Evolutionary conservation across 1,139 yeast species (phyloP).

Genomic region (Arxiozyma heterogenica): DNA sequence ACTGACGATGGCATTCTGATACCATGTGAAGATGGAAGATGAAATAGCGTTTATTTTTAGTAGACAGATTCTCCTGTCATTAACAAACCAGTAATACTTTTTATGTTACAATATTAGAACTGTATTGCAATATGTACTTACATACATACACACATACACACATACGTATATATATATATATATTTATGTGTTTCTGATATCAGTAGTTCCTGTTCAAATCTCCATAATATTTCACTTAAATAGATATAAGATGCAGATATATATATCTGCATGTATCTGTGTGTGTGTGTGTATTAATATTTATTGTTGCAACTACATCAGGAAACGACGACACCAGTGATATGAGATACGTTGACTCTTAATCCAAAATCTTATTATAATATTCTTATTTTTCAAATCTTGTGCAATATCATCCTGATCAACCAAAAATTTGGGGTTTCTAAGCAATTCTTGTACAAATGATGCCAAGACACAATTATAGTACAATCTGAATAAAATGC

Average conservation of each 20-base stretch:
- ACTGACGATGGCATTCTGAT: no score
- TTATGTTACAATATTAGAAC: no score
- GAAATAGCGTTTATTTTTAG: no score
- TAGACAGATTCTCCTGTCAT: no score
- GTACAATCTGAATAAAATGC: constrained; percentile 52
- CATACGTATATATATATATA: neutral
- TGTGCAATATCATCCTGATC: constrained; percentile 31
- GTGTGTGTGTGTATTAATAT: no score
- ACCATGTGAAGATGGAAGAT: no score
- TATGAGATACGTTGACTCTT: constrained; percentile 27
- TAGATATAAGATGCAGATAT: neutral
- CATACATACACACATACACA: neutral
- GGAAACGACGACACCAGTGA: constrained; percentile 19
- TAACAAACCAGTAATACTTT: no score
- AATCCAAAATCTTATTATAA: constrained; percentile 26
- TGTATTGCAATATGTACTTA: no score
- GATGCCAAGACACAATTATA: constrained; percentile 53
- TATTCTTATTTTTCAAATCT: constrained; percentile 29
- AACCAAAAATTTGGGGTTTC: constrained; percentile 29
- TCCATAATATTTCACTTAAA: no score
- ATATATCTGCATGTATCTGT: neutral
- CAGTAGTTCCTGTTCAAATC: no score
- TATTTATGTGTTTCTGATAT: no score
- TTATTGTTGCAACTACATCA: constrained; percentile 1
- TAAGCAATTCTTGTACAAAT: constrained; percentile 41